Base-by-base conservation (phyloP, 495 filamentous ascomycete genomes). In the Jackrogersella multiformis region DNA sequence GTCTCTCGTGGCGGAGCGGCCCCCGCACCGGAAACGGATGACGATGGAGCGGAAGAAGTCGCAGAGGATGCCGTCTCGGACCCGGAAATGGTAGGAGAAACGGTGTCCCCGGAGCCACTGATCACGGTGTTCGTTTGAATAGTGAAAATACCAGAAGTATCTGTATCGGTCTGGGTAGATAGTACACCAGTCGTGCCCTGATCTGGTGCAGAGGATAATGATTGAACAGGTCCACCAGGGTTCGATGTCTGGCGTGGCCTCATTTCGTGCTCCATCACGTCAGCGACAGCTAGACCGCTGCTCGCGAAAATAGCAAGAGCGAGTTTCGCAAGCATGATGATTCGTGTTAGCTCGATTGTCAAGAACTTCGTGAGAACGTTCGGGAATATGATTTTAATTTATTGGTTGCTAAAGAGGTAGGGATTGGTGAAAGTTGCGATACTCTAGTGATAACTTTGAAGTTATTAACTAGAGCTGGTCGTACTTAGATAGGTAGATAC, bases 1-100 rank as follows among this genome's bases (percentile, higher is more conserved):
- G 65, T 68, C n/a, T 68, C 65, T 18, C 46, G 65, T 0, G 64
- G 56, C 21, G 26, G n/a, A 9, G 65, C 58, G 2, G 65, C 65
- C 15, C 59, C 59, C 2, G 36, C 65, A 16, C 35, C 48, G 8
- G 60, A 64, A 12, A 48, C 49, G n/a, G 66, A 60, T n/a, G 59
- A 42, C 5, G 59, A 55, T 10, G 21, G 13, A 21, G 39, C 1
- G 12, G 64, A 38, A 12, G 56, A 55, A 2, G 59, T 36, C n/a
- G 36, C 46, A 10, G 62, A 38, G 4, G 64, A 44, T 35, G 21
- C 56, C 16, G 63, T 41, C 16, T 30, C 42, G 4, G 64, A 53
- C 4, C 13, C 45, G 5, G 65, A 55, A 20, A 39, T n/a, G 1
- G 44, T 34, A 9, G 32, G 5, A n/a, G 58, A 51, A 13, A 16